Conservation (phyloP, 1,139 yeast genomes). For the Candida sanyaensis region DNA sequence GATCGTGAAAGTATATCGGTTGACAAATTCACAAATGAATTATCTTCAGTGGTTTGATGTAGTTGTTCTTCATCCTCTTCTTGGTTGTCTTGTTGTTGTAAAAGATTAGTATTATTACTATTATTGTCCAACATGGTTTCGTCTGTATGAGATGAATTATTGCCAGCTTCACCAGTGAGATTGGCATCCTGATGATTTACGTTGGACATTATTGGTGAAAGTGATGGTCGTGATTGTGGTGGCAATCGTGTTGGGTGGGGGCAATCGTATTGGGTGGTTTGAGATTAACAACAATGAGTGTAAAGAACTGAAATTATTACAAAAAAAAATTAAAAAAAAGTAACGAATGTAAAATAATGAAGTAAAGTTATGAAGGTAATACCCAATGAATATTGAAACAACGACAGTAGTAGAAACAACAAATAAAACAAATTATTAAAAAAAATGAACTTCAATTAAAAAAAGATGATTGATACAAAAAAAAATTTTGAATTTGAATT, state of each 20-base stretch:
- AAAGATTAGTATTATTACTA: neutral
- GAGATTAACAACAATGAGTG: neutral
- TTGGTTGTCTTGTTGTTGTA: neutral
- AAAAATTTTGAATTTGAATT: too few relatives aligned
- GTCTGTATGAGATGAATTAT: neutral
- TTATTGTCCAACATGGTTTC: neutral
- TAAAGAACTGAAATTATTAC: neutral
- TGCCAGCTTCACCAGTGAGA: slow-evolving; percentile 2
- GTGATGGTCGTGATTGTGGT: too few relatives aligned
- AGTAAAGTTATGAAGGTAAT: neutral
- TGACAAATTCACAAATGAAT: slow-evolving; percentile 1
- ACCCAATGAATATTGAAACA: too few relatives aligned
- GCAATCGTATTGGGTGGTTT: neutral
- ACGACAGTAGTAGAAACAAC: neutral
- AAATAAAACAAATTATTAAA: too few relatives aligned
- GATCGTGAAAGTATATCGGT: slow-evolving; percentile 11
- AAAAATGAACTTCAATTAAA: neutral
- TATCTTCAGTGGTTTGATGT: neutral
- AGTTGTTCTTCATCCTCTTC: slow-evolving; percentile 1
- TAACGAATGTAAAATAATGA: neutral
- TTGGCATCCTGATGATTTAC: neutral
- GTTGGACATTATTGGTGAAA: neutral
- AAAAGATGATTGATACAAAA: too few relatives aligned
- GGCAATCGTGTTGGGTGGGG: neutral
- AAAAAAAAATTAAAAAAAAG: neutral